phyloP scores from a whole-genome alignment of 1,284 basidiomycete species.

The Cryptococcus floricola region DNA sequence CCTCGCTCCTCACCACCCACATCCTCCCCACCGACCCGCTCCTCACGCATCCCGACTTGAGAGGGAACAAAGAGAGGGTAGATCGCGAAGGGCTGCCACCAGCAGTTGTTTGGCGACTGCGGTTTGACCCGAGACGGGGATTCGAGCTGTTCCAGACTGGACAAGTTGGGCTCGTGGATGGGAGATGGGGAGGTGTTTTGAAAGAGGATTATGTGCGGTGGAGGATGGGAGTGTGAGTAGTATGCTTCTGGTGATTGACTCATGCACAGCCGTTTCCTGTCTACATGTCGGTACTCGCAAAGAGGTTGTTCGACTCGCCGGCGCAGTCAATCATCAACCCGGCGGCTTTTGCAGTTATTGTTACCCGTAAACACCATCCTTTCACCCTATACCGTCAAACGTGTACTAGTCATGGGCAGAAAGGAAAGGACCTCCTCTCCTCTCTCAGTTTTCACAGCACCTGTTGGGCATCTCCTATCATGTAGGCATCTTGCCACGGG shows the following conservation, averaged over 20 bases:
- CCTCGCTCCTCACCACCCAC: conserved; percentile 27
- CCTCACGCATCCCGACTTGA: conserved; percentile 1
- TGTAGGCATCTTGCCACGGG: no score
- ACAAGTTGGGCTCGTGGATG: conserved; percentile 14
- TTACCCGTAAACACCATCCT: no score
- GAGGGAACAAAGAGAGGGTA: not conserved
- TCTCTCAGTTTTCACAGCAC: no score
- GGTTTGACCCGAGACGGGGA: conserved; percentile 38
- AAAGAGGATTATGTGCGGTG: conserved; percentile 39
- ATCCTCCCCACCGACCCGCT: conserved; percentile 40
- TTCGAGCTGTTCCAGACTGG: conserved; percentile 34
- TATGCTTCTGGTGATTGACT: not conserved
- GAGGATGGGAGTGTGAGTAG: conserved; percentile 21
- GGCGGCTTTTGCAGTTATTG: no score
- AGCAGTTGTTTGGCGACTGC: conserved; percentile 38
- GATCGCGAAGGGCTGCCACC: conserved; percentile 23
- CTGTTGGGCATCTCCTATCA: no score
- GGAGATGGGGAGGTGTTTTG: conserved; percentile 43
- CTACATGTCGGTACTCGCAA: no score
- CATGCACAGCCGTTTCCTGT: not conserved
- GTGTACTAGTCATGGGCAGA: no score
- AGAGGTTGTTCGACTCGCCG: no score
- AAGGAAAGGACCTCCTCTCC: no score
- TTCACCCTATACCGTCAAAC: no score
- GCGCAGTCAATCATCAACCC: no score